phyloP scores from a whole-genome alignment of 2,329 filamentous ascomycete species.

The Diaporthe capsici region DNA sequence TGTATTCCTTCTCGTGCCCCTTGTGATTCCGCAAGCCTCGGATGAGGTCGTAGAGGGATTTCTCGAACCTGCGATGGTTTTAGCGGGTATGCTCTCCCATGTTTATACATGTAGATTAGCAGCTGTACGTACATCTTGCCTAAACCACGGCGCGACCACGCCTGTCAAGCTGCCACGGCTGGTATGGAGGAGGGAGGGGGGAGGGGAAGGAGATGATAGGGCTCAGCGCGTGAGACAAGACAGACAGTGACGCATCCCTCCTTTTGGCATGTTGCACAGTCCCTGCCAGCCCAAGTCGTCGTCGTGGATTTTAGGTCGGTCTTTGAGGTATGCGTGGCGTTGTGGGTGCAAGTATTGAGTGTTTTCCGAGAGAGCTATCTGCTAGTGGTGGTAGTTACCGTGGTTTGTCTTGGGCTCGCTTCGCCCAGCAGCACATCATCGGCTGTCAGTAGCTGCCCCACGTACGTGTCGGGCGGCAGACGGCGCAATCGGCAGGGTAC shows the following conservation, averaged over 20 bases:
- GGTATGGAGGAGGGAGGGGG: not conserved
- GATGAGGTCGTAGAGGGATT: conserved; percentile 99
- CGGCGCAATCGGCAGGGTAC: conserved; percentile 13
- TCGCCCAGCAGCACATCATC: conserved; percentile 38
- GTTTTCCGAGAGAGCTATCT: conserved; percentile 22
- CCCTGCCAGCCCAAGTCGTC: conserved; percentile 11
- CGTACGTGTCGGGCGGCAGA: conserved; percentile 9
- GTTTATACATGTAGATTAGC: not conserved
- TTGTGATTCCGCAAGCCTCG: conserved; percentile 95
- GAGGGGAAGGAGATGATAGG: conserved; percentile 11
- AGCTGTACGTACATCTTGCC: conserved; percentile 45
- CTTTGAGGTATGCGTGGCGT: not conserved
- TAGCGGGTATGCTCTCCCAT: conserved; percentile 40
- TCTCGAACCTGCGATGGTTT: conserved; percentile 86
- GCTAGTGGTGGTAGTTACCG: not conserved
- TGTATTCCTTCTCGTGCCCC: conserved; percentile 94
- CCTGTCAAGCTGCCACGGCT: conserved; percentile 21
- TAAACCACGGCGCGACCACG: conserved; percentile 20
- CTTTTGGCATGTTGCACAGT: conserved; percentile 37
- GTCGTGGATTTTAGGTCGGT: not conserved
- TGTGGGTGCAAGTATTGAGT: not conserved
- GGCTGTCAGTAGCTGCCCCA: conserved; percentile 35
- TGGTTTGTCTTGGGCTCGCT: conserved; percentile 15
- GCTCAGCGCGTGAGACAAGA: conserved; percentile 30
- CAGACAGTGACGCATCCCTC: conserved; percentile 32